phyloP scores from a whole-genome alignment of 169 alveolate species.

The Plasmodium falciparum region DNA sequence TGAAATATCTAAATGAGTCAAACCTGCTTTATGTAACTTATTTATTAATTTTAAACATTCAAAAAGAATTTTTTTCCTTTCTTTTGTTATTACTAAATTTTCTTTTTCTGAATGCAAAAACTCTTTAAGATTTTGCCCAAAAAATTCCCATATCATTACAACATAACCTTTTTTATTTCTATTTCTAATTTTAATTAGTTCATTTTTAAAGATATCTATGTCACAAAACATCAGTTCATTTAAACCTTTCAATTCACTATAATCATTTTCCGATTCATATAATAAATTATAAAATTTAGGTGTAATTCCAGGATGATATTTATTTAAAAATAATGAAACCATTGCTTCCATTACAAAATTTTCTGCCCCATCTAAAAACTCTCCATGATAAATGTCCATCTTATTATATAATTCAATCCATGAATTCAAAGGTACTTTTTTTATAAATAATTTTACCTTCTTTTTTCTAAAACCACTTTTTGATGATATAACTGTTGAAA shows the following conservation, averaged over 20 bases:
- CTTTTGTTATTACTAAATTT: background rate
- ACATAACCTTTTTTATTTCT: conserved; percentile 78
- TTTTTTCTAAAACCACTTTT: conserved; percentile 24
- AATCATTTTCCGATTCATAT: conserved; percentile 73
- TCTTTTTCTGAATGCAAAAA: conserved; percentile 76
- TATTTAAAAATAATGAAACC: conserved; percentile 79
- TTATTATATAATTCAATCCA: conserved; percentile 84
- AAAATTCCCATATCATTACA: conserved; percentile 78
- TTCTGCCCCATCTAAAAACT: conserved; percentile 86
- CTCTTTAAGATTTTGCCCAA: conserved; percentile 79
- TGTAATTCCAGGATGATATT: conserved; percentile 77
- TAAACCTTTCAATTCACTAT: background rate
- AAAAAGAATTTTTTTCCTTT: conserved; percentile 31
- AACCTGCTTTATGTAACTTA: conserved; percentile 82
- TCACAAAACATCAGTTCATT: conserved; percentile 19
- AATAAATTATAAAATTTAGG: conserved; percentile 82
- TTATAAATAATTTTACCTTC: conserved; percentile 76
- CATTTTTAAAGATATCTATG: conserved; percentile 46
- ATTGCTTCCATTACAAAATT: conserved; percentile 89
- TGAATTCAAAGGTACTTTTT: conserved; percentile 81
- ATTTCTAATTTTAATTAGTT: conserved; percentile 17
- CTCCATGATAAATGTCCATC: conserved; percentile 83
- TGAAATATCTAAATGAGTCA: conserved; percentile 86
- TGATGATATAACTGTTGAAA: conserved; percentile 44
- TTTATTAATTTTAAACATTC: conserved; percentile 76